Evolutionary conservation across 176 grass and related monocot genomes (phyloP), one percentile per base, ranked within the genome.

Genomic region (Avena eriantha): DNA sequence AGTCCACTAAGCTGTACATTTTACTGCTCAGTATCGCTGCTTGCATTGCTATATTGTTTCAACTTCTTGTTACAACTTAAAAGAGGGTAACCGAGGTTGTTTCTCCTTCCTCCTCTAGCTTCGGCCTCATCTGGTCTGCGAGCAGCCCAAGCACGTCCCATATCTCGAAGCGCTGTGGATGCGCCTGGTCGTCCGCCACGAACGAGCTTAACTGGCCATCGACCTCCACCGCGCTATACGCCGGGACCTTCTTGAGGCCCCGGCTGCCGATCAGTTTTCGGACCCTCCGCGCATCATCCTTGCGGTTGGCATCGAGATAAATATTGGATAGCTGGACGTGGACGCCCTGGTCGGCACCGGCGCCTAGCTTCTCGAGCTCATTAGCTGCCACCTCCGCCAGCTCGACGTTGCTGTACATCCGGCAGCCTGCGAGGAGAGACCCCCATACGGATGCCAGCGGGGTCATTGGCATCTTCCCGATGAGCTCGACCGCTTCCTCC

Each of bases 281-380:
- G 19, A 95, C 69, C 73, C 83, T 82, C 78, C 91, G 76, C 0
- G 93, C 95, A 1, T 98, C 89, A 31, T 95, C 93, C 69, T 88
- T 98, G 36, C 88, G 74, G 78, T 93, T 80, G 39, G 91, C 91
- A 41, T 93, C 78, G 0, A 92, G 89, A 66, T 98, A 98, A 77
- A 98, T 98, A 72, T 88, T 98, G 35, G 91, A 98, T 26, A 95
- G 22, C 76, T 98, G 95, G 10, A 98, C 91, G 19, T 93, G 95
- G 18, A 93, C 80, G 21, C 93, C 93, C 65, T 98, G 93, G 19
- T 95, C 93, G 39, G 89, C 86, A 18, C 85, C 83, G 8, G 57
- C 56, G 7, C 83, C 86, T 10, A 97, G 56, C 63, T 46, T 87
- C 46, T 90, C 86, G 9, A 98, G 89, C 86, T 95, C 93, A 15